These are phyloP conservation scores for Rhodotorula toruloides DNA, from an alignment of 768 basidiomycete species.

Conservation along the genomic window DNA sequence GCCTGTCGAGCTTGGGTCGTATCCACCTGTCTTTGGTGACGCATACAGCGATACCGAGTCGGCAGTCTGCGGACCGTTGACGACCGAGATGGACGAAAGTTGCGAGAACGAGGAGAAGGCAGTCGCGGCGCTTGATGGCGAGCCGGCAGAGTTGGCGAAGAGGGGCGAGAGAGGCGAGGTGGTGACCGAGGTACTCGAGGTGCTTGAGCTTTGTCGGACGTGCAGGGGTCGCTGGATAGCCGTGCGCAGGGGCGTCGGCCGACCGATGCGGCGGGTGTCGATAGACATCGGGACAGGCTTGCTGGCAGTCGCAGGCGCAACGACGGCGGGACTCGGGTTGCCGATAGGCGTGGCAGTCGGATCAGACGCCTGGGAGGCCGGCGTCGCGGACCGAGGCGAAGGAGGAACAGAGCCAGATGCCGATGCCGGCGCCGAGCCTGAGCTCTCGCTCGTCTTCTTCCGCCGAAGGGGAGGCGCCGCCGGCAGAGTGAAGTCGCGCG, in stretches of 20 bases:
- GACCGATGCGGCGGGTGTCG: constrained; percentile 1
- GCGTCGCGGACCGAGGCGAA: neutral
- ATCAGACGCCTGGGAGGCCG: neutral
- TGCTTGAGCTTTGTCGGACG: constrained; percentile 21
- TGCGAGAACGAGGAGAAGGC: constrained; percentile 25
- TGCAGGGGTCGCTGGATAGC: constrained; percentile 1
- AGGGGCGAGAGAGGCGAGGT: constrained; percentile 29
- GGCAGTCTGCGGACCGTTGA: constrained; percentile 16
- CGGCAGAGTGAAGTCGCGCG: constrained; percentile 2
- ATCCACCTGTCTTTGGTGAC: neutral
- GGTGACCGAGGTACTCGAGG: constrained; percentile 19
- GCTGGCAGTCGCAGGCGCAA: neutral
- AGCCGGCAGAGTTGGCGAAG: constrained; percentile 31
- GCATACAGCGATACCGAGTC: constrained; percentile 11
- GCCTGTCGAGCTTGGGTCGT: constrained; percentile 1
- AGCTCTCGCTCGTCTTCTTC: neutral
- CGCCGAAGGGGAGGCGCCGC: constrained; percentile 5
- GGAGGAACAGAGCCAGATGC: neutral
- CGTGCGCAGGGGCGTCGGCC: constrained; percentile 11
- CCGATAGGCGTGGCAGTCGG: neutral
- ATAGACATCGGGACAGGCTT: constrained; percentile 14
- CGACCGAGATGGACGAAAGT: constrained; percentile 15
- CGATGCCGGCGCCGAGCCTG: neutral
- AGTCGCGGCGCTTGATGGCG: constrained; percentile 18
- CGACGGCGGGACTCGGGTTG: no score